Evolutionary conservation across 2,329 filamentous ascomycete species (phyloP).

Genomic region (Ascochyta lentis): DNA sequence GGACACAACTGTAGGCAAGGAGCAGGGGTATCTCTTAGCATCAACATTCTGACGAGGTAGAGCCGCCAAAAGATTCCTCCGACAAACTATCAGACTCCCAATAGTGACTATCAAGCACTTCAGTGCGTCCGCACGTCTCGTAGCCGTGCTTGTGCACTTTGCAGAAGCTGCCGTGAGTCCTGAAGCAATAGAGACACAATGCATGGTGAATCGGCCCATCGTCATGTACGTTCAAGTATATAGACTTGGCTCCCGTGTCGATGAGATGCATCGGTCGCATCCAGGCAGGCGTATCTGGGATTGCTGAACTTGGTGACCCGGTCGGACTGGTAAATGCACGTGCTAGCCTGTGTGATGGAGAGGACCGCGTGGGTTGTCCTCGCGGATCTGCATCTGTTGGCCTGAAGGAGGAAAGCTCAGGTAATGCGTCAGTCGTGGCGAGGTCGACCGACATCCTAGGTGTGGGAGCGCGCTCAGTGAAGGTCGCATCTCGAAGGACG

Average conservation of each 20-base stretch:
- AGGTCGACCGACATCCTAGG: neutral
- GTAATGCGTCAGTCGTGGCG: neutral
- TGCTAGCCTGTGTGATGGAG: slow-evolving; percentile 1
- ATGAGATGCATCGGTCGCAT: slow-evolving; percentile 37
- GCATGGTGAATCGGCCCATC: slow-evolving; percentile 28
- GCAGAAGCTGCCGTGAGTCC: slow-evolving; percentile 32
- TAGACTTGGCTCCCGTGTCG: slow-evolving; percentile 31
- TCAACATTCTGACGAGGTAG: neutral
- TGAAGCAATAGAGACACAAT: slow-evolving; percentile 40
- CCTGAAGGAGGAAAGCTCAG: slow-evolving; percentile 24
- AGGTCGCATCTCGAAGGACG: slow-evolving; percentile 4
- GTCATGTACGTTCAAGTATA: slow-evolving; percentile 36
- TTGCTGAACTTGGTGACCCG: slow-evolving; percentile 1
- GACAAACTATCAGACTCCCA: slow-evolving; percentile 28
- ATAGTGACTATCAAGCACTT: slow-evolving; percentile 38
- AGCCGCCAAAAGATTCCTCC: slow-evolving; percentile 2
- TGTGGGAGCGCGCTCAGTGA: slow-evolving; percentile 15
- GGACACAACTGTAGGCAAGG: neutral
- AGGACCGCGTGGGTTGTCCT: neutral
- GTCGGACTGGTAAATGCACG: slow-evolving; percentile 9
- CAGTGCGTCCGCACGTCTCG: slow-evolving; percentile 35
- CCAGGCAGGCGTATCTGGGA: slow-evolving; percentile 30
- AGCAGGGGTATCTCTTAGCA: neutral
- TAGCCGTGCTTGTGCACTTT: slow-evolving; percentile 33
- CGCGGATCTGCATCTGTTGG: slow-evolving; percentile 10